Evolutionary conservation across 2,329 filamentous ascomycete species (phyloP).

Genomic region (Thermoascus crustaceus): DNA sequence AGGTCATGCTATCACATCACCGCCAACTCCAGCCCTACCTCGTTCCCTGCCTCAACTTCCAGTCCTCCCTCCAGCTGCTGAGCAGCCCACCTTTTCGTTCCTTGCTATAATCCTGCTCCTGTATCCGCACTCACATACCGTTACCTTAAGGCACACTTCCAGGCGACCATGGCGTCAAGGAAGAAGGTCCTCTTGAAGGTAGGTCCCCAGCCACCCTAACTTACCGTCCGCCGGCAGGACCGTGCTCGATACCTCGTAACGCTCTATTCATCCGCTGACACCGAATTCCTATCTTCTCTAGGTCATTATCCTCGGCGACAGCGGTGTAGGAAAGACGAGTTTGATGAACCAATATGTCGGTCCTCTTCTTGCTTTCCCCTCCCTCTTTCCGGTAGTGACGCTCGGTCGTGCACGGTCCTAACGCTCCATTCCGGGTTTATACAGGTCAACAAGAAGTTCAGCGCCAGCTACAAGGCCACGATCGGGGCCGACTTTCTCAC

Average conservation of each 20-base stretch:
- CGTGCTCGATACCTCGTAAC: neutral
- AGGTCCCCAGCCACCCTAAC: slow-evolving; percentile 21
- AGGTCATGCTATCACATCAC: slow-evolving; percentile 18
- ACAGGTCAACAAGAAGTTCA: slow-evolving; percentile 99
- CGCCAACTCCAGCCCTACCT: neutral
- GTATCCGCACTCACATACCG: slow-evolving; percentile 1
- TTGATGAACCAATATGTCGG: slow-evolving; percentile 99
- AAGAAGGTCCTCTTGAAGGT: slow-evolving; percentile 93
- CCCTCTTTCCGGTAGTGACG: slow-evolving; percentile 4
- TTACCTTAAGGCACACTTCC: neutral
- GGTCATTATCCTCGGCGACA: slow-evolving; percentile 99
- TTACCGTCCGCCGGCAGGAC: slow-evolving; percentile 1
- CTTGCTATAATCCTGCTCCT: slow-evolving; percentile 5
- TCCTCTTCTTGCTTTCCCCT: slow-evolving; percentile 47
- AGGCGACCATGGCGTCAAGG: slow-evolving; percentile 58
- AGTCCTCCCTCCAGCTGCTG: slow-evolving; percentile 5
- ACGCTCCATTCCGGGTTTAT: slow-evolving; percentile 7
- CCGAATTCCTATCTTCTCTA: slow-evolving; percentile 31
- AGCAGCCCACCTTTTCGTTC: neutral
- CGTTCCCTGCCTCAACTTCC: slow-evolving; percentile 2
- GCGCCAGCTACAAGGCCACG: slow-evolving; percentile 97
- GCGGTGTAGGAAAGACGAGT: slow-evolving; percentile 97
- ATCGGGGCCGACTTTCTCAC: slow-evolving; percentile 98
- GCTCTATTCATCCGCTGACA: slow-evolving; percentile 6
- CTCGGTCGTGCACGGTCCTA: slow-evolving; percentile 6